These are phyloP conservation scores for Peronosclerospora sorghi DNA, from an alignment of 352 stramenopile genomes.

Conservation along the genomic window DNA sequence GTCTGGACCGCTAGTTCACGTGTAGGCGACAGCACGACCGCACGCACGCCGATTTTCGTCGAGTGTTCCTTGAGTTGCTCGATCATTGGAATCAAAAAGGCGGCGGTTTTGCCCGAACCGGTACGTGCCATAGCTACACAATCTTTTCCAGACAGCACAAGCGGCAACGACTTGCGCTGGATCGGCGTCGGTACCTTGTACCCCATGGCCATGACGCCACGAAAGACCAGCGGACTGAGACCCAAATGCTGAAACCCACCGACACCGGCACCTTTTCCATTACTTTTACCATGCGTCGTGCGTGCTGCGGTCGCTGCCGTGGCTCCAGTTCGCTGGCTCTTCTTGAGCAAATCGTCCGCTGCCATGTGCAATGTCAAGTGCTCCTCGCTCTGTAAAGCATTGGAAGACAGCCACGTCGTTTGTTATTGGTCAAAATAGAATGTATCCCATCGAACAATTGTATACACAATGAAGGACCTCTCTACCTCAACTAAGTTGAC, in stretches of 20 bases:
- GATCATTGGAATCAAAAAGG: slow-evolving; percentile 97
- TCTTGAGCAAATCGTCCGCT: slow-evolving; percentile 57
- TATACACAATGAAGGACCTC: too few species aligned
- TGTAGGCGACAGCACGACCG: slow-evolving; percentile 92
- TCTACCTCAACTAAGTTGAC: background rate
- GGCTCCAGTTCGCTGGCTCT: too few species aligned
- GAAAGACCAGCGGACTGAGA: slow-evolving; percentile 65
- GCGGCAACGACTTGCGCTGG: slow-evolving; percentile 95
- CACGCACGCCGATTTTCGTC: slow-evolving; percentile 77
- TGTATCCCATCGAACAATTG: too few species aligned
- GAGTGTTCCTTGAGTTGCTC: slow-evolving; percentile 93
- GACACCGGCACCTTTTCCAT: slow-evolving; percentile 61
- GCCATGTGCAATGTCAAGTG: slow-evolving; percentile 31
- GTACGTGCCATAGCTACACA: slow-evolving; percentile 98
- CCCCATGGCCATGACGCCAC: slow-evolving; percentile 87
- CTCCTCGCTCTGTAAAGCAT: slow-evolving; percentile 10
- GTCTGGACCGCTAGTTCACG: slow-evolving; percentile 98
- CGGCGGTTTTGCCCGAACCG: slow-evolving; percentile 95
- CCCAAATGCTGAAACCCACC: slow-evolving; percentile 81
- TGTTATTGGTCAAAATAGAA: slow-evolving; percentile 9
- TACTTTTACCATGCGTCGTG: slow-evolving; percentile 66
- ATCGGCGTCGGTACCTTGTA: slow-evolving; percentile 98
- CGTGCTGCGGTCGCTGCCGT: slow-evolving; percentile 7
- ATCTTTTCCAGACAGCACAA: slow-evolving; percentile 93
- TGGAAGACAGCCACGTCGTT: slow-evolving; percentile 10